Percentiles rank a stretch among this genome's conserved stretches.
phyloP scores from a whole-genome alignment of 331 rosid species.

The Saraca asoca region DNA sequence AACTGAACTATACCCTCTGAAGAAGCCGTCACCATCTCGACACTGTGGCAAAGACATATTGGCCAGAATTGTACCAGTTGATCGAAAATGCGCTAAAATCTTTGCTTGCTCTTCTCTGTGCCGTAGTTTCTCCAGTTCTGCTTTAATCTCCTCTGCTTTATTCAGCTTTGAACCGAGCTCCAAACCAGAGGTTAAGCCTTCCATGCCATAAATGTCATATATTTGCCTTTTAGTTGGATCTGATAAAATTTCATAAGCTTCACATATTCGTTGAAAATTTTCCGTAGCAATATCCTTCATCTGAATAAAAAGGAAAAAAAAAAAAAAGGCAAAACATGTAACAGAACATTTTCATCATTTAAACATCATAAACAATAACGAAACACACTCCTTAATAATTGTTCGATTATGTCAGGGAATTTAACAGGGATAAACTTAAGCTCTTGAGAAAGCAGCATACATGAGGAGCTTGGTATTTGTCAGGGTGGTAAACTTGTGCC shows the following conservation, averaged over 20 bases:
- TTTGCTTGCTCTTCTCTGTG: constrained; percentile 66
- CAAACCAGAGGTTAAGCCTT: constrained; percentile 83
- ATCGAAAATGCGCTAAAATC: constrained; percentile 57
- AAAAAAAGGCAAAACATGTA: constrained; percentile 4
- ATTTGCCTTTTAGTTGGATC: constrained; percentile 79
- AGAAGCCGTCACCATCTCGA: constrained; percentile 63
- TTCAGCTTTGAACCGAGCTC: constrained; percentile 79
- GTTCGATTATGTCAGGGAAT: background rate
- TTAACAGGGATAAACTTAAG: background rate
- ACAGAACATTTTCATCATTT: background rate
- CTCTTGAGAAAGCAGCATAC: constrained; percentile 40
- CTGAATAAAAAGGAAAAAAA: constrained; percentile 33
- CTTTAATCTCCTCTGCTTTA: constrained; percentile 78
- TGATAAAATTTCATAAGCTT: constrained; percentile 86
- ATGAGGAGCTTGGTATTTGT: constrained; percentile 82
- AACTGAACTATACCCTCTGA: constrained; percentile 69
- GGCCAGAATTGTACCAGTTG: constrained; percentile 79
- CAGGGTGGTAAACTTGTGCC: constrained; percentile 97
- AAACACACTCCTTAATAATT: constrained; percentile 2
- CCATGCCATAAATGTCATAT: constrained; percentile 96
- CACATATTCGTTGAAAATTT: constrained; percentile 83
- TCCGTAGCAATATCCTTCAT: constrained; percentile 90
- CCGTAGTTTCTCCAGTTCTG: constrained; percentile 69
- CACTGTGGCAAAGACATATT: constrained; percentile 76
- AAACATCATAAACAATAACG: background rate